Evolutionary conservation across 1,284 basidiomycete genomes (phyloP).

Genomic region (Papiliotrema laurentii): DNA sequence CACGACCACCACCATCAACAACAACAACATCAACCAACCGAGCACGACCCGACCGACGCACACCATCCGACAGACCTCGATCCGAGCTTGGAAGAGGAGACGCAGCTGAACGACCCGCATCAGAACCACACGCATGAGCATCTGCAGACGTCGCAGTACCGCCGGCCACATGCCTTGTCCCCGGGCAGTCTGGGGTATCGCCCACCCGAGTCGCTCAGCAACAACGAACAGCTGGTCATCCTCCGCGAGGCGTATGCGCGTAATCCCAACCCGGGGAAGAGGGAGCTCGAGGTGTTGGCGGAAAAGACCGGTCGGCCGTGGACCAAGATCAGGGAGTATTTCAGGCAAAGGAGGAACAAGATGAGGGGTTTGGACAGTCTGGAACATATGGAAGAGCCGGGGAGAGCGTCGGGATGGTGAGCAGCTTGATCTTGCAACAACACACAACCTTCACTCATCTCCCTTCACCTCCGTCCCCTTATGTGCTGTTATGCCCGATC

Average conservation of each 20-base stretch:
- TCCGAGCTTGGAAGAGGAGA: too few species aligned
- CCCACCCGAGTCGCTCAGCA: too few species aligned
- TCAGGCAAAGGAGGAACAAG: slow-evolving; percentile 42
- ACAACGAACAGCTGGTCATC: slow-evolving; percentile 31
- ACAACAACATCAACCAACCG: too few species aligned
- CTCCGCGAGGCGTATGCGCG: slow-evolving; percentile 36
- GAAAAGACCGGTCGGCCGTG: slow-evolving; percentile 37
- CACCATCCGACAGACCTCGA: too few species aligned
- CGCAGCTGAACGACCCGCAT: too few species aligned
- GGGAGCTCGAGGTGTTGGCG: slow-evolving; percentile 31
- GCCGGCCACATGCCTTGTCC: neutral
- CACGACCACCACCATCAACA: too few species aligned
- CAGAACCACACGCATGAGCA: neutral
- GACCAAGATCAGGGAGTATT: slow-evolving; percentile 44
- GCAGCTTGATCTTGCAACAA: neutral
- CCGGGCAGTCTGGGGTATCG: too few species aligned
- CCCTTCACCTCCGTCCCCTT: too few species aligned
- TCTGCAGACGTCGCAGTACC: neutral
- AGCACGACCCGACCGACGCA: too few species aligned
- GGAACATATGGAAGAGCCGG: slow-evolving; percentile 41
- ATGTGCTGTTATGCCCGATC: neutral
- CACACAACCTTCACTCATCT: neutral
- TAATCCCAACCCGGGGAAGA: slow-evolving; percentile 39
- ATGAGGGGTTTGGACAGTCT: slow-evolving; percentile 35
- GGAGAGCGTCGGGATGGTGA: slow-evolving; percentile 40